Base-by-base conservation (phyloP, 495 filamentous ascomycete genomes). In the Penicillium ucsense region DNA sequence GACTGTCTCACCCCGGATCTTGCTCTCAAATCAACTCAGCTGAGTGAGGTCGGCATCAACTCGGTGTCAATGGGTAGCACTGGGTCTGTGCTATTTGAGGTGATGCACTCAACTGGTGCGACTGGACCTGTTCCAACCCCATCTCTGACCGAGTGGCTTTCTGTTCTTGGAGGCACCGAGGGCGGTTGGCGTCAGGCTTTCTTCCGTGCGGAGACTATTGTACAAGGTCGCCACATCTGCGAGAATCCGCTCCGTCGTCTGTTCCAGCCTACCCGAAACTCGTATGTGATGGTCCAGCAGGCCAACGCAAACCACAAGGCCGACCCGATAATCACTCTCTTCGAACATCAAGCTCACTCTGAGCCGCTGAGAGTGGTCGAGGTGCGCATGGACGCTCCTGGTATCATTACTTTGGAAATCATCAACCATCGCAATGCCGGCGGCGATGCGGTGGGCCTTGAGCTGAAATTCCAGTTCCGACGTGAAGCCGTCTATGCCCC, bases 221-320 rank as follows among this genome's bases (percentile, higher is more conserved):
- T 96, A 12, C 92, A 98, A 67, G 92, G 89, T 8, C 82, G 95
- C 57, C 88, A 91, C 56, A 95, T 92, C 69, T 88, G 95, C 69
- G 92, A 88, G 30, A 97, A 98, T 64, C 92, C 92, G 1, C 84
- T 95, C 74, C 86, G 82, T 60, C 80, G 88, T 27, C 85, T 96
- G 39, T 89, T 96, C 49, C 81, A 85, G 9, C 92, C 92, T 2
- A 81, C 81, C 8, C 75, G 78, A 6, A 92, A 92, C 27, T 80
- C 96, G 68, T 81, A 88, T 38, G 89, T 98, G 35, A 89, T 96
- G 65, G 82, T 98, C 45, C 35, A 37, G 35, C 4, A 37, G 35
- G 35, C 4, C 35, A 9, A 37, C 35, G 3, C 10, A 11, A 11
- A 11, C 35, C 35, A 8, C 35, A 37, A 37, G 35, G 35, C 35